Conservation (phyloP, 179 eudicot genomes). For the Monotropa hypopitys region DNA sequence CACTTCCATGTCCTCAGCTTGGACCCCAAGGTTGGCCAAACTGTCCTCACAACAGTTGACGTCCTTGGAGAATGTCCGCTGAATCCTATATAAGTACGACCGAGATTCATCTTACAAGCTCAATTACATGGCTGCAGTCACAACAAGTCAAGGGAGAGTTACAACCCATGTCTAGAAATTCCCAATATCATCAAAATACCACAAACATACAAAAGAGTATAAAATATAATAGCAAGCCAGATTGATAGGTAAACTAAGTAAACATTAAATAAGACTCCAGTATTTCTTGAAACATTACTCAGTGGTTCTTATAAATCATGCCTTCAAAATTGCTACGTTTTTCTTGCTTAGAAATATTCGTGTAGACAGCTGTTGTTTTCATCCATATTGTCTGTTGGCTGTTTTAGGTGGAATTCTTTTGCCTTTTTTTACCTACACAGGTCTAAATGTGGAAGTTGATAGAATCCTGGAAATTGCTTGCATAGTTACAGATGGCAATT, state of each 20-base stretch:
- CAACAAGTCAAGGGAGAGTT: neutral
- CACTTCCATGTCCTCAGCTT: neutral
- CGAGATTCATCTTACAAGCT: neutral
- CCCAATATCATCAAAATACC: neutral
- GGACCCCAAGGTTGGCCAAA: neutral
- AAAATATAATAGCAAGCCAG: neutral
- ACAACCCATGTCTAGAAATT: neutral
- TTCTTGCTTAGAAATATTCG: neutral
- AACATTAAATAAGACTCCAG: neutral
- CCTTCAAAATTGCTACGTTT: neutral
- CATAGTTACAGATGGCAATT: slow-evolving; percentile 69
- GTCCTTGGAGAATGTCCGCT: neutral
- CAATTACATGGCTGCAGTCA: neutral
- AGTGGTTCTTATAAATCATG: neutral
- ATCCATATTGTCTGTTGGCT: neutral
- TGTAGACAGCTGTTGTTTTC: neutral
- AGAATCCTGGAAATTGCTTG: slow-evolving; percentile 89
- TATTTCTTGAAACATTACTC: neutral
- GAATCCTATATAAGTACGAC: neutral
- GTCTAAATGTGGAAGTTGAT: slow-evolving; percentile 68
- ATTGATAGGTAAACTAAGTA: neutral
- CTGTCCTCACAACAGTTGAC: neutral
- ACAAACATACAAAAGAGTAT: neutral
- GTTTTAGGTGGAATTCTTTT: neutral
- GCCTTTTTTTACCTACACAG: slow-evolving; percentile 22